Percentiles rank a stretch among this genome's conserved stretches.
These are phyloP conservation scores for Lantana camara DNA, from an alignment of 257 asterid species.

Conservation along the genomic window DNA sequence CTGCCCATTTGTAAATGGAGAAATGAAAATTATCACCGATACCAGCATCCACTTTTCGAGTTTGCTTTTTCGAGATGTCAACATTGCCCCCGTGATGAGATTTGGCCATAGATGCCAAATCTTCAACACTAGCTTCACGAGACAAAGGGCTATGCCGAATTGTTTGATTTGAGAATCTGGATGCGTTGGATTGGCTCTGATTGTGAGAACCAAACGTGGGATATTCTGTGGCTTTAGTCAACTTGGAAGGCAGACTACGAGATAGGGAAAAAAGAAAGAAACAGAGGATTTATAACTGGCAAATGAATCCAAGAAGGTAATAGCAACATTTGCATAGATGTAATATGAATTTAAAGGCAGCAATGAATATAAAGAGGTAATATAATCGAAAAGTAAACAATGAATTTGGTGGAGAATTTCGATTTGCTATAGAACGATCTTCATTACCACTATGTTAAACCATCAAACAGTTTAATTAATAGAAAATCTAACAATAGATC, in stretches of 20 bases:
- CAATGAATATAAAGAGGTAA: neutral
- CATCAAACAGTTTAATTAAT: neutral
- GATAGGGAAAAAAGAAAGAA: constrained; percentile 12
- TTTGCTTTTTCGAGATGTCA: constrained; percentile 24
- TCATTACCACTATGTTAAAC: neutral
- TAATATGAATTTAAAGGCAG: neutral
- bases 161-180: constrained; percentile 50
- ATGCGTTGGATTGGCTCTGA: constrained; percentile 26
- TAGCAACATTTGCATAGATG: neutral
- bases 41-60: constrained; percentile 32
- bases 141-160: constrained; percentile 53
- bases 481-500: neutral
- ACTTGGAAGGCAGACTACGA: constrained; percentile 59
- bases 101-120: constrained; percentile 24
- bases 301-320: neutral
- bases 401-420: neutral
- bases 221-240: constrained; percentile 43
- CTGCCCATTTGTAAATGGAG: constrained; percentile 94
- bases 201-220: constrained; percentile 45
- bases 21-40: constrained; percentile 63
- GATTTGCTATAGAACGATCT: neutral
- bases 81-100: constrained; percentile 34
- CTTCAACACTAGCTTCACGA: constrained; percentile 35
- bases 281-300: neutral
- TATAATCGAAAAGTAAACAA: neutral